Evolutionary conservation across 2,329 filamentous ascomycete genomes (phyloP), one percentile per base, ranked within the genome.

Genomic region (Akanthomyces uredinophilus): DNA sequence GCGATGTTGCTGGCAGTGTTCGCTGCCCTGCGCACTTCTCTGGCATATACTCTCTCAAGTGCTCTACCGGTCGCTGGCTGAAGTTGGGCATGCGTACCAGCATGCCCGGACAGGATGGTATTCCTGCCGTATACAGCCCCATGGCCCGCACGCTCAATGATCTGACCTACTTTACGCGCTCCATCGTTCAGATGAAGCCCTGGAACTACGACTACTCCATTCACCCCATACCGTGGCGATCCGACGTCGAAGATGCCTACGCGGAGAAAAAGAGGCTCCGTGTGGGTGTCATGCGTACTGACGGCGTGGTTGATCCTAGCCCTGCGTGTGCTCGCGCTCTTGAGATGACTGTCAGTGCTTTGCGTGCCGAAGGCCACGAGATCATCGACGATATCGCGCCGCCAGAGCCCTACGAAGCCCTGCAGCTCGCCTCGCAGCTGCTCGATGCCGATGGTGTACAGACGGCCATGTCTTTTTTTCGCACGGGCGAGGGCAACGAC

Each of bases 71-170:
- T 1, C 83, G 93, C 54, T 97, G 93, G 92, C 91, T 92, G 1
- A 96, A 96, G 74, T 82, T 85, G 47, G 92, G 92, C 11, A 87
- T 92, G 72, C 85, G 84, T 64, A 96, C 93, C 0, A 93, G 89
- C 68, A 96, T 96, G 92, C 87, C 90, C 0, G 94, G 94, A 0
- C 92, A 97, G 72, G 94, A 97, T 71, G 93, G 92, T 0, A 87
- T 97, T 37, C 87, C 91, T 1, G 91, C 89, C 65, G 92, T 96
- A 22, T 96, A 93, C 76, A 94, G 90, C 63, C 93, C 93, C 5
- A 97, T 98, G 94, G 86, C 93, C 3, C 84, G 92, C 59, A 96
- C 92, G 0, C 76, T 96, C 63, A 84, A 87, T 65, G 93, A 97
- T 70, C 77, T 97, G 64, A 83, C 83, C 1, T 96, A 96, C 76